phyloP scores from a whole-genome alignment of 495 filamentous ascomycete species.

The Choiromyces venosus region DNA sequence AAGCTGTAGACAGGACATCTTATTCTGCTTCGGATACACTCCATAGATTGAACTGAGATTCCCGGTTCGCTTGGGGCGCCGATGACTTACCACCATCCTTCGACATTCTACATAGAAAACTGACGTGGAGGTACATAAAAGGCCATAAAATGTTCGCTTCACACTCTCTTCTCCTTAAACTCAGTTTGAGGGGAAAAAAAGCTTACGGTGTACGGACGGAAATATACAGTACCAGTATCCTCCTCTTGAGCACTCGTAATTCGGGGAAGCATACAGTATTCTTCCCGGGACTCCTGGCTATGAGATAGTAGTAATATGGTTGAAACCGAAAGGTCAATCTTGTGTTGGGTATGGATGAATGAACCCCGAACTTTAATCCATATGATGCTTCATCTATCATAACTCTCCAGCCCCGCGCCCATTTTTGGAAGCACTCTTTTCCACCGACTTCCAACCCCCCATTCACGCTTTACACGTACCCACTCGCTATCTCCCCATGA shows the following conservation, averaged over 20 bases:
- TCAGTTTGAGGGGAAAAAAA: neutral
- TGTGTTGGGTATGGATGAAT: neutral
- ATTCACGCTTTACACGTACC: constrained; percentile 9
- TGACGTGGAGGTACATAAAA: neutral
- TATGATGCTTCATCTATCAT: neutral
- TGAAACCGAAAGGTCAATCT: neutral
- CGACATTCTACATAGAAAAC: neutral
- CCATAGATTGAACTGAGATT: neutral
- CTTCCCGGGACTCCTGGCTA: neutral
- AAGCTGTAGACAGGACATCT: neutral
- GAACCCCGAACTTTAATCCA: constrained; percentile 12
- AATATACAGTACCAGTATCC: neutral
- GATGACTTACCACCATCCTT: neutral
- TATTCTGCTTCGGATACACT: neutral
- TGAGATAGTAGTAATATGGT: neutral
- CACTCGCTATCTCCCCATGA: constrained; percentile 33
- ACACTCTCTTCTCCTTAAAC: neutral
- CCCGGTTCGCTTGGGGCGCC: neutral
- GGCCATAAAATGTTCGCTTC: neutral
- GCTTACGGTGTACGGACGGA: neutral
- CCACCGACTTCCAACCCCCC: neutral
- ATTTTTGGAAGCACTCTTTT: constrained; percentile 20
- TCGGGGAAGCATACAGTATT: neutral
- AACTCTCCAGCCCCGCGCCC: constrained; percentile 17
- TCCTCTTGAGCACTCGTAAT: neutral